Evolutionary conservation across 768 basidiomycete genomes (phyloP), one percentile per base, ranked within the genome.

Genomic region (Serendipita vermifera): DNA sequence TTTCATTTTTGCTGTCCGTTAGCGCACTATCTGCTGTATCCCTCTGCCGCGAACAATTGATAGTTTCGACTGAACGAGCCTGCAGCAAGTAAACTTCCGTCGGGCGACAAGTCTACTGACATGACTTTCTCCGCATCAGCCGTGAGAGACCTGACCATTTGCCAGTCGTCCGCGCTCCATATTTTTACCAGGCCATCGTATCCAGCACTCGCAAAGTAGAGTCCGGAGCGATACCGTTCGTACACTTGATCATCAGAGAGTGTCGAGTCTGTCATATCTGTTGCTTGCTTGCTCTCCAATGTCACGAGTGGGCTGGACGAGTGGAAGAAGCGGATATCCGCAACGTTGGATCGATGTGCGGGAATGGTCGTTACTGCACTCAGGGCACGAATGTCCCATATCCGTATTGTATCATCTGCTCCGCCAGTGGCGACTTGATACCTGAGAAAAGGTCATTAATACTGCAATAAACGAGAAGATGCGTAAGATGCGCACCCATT

Each of bases 141-240:
- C 54, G 90, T 82, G 57, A 99, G 74, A 39, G 86, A 86, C 59
- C 83, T 79, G 54, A 96, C 75, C 39, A 93, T 72, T 63, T 90
- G 91, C 96, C 96, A 99, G 64, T 99, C 96, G 66, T 98, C 96
- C 43, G 93, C 88, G 64, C 85, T 88, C 96, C 96, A 99, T 56
- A 99, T 64, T 68, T 96, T 92, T 65, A 99, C 88, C 57, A 85
- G 79, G 3, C 91, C 90, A 65, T 99, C 96, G 67, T 97, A 98
- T 3, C 96, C 93, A 3, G 88, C 75, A 61, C 88, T 90, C 3
- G 87, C 92, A 58, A 99, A 81, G 74, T 94, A 98, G 55, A 94
- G 71, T 2, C 96, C 96, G 7, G 86, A 83, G 3, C 86, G 81
- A 59, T 90, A 90, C 27, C 27, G 26, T 51, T 51, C 46, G 32